phyloP scores from a whole-genome alignment of 2,329 filamentous ascomycete species.

The Ciborinia camelliae region DNA sequence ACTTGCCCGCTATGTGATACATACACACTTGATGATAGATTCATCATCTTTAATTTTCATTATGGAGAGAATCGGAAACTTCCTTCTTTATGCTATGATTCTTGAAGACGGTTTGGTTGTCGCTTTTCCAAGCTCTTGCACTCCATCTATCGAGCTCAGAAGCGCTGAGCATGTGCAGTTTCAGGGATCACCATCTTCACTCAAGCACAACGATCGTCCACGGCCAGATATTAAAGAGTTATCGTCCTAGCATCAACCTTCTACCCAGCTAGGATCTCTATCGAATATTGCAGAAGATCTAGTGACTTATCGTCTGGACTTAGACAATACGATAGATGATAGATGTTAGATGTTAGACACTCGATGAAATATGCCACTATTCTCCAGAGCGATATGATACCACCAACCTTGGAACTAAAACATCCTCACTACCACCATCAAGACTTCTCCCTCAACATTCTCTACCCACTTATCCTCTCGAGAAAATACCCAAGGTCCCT shows the following conservation, averaged over 20 bases:
- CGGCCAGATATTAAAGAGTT: not conserved
- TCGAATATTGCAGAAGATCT: not conserved
- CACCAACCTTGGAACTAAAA: too few relatives aligned
- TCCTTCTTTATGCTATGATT: not conserved
- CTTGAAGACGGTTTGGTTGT: not conserved
- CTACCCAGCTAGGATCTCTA: not conserved
- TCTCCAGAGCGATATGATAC: not conserved
- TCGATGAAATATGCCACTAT: not conserved
- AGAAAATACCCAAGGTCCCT: not conserved
- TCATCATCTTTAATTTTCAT: not conserved
- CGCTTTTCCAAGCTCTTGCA: not conserved
- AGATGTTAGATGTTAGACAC: too few relatives aligned
- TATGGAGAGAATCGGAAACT: not conserved
- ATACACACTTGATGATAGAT: not conserved
- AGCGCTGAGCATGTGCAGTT: not conserved
- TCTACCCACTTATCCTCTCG: not conserved
- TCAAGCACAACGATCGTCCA: not conserved
- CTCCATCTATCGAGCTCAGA: not conserved
- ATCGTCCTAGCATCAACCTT: not conserved
- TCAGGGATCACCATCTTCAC: not conserved
- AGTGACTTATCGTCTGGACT: not conserved
- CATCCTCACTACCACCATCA: not conserved
- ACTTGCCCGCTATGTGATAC: not conserved
- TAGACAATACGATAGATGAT: not conserved
- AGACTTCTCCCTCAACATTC: not conserved